Evolutionary conservation across 176 grass and related monocot genomes (phyloP), one percentile per base, ranked within the genome.

Genomic region (Puccinellia tenuiflora): DNA sequence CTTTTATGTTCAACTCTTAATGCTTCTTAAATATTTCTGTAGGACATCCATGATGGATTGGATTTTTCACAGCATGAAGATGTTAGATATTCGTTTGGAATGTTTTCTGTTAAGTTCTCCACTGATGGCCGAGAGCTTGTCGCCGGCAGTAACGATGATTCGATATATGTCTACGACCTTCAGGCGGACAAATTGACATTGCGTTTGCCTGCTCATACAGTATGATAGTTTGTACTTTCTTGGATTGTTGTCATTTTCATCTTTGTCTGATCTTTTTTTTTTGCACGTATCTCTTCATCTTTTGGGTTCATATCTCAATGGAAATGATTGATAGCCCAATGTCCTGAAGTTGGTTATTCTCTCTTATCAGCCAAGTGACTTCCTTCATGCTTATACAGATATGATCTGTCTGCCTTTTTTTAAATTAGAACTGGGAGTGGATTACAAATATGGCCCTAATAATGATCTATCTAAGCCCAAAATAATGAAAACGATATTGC

Each of bases 51-150:
- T 56, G 91, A 97, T 39, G 89, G 65, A 15, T 82, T 97, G 29
- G 91, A 92, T 81, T 97, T 97, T 75, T 92, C 89, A 39, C 79
- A 88, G 88, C 91, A 93, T 80, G 87, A 90, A 66, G 87, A 94
- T 64, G 94, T 92, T 28, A 77, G 66, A 82, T 81, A 86, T 82
- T 83, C 85, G 21, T 97, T 97, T 77, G 89, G 87, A 78, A 85
- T 94, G 80, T 97, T 94, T 79, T 97, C 94, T 60, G 90, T 97
- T 68, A 97, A 94, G 78, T 97, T 97, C 73, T 92, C 91, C 53
- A 90, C 89, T 82, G 91, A 94, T 81, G 94, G 94, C 11, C 68
- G 87, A 64, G 94, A 97, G 68, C 83, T 97, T 82, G 70, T 97
- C 62, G 94, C 91, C 79, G 94, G 94, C 39, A 90, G 83, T 77